Conservation (phyloP, 2,329 filamentous ascomycete species). For the Aspergillus luchuensis region DNA sequence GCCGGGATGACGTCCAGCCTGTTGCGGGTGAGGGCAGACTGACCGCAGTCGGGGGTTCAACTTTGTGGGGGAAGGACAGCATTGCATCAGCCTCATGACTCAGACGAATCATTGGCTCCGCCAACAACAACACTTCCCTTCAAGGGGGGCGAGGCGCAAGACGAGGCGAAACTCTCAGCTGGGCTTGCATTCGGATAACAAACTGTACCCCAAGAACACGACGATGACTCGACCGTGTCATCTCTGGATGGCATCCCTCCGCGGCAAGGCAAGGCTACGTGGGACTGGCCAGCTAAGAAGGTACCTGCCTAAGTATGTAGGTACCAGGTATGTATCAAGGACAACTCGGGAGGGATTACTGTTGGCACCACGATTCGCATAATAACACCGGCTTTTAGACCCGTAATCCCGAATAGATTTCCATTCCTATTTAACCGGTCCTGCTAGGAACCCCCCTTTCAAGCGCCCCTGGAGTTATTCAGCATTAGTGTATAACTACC, state of each 20-base stretch:
- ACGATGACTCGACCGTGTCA: background rate
- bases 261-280: background rate
- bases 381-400: slow-evolving; percentile 14
- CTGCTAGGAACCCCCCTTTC: background rate
- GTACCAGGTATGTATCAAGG: background rate
- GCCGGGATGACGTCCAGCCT: slow-evolving; percentile 21
- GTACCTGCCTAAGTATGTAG: background rate
- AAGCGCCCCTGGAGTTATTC: background rate
- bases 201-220: background rate
- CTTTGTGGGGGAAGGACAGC: slow-evolving; percentile 13
- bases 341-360: background rate
- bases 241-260: background rate
- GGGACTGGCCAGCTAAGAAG: too few species aligned
- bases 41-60: slow-evolving; percentile 5
- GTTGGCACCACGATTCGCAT: slow-evolving; percentile 6
- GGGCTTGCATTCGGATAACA: slow-evolving; percentile 3
- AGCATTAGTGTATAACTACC: background rate
- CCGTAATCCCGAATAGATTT: slow-evolving; percentile 4
- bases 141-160: slow-evolving; percentile 1
- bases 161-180: slow-evolving; percentile 9
- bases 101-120: slow-evolving; percentile 11
- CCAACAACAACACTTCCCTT: background rate
- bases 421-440: slow-evolving; percentile 8
- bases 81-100: slow-evolving; percentile 26
- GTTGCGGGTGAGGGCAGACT: slow-evolving; percentile 11